Conservation (phyloP, 805 yeast species). For the Yamadazyma olivae region DNA sequence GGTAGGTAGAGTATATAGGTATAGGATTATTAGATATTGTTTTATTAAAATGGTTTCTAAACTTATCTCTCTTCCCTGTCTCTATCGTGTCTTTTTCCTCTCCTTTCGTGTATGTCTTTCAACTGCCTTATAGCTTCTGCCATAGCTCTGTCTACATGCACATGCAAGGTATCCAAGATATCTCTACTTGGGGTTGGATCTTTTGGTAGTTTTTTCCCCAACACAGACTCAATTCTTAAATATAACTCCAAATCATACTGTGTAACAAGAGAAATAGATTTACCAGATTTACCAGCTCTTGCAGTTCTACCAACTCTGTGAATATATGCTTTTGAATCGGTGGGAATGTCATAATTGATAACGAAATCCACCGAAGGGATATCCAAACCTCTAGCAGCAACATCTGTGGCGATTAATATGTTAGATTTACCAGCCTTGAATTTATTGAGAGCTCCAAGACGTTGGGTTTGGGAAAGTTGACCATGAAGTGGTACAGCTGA, state of each 20-base stretch:
- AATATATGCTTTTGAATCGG: conserved; percentile 79
- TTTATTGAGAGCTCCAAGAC: conserved; percentile 77
- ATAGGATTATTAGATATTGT: background rate
- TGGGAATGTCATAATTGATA: conserved; percentile 75
- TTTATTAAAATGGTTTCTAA: background rate
- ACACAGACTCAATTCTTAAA: conserved; percentile 82
- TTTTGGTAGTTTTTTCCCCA: conserved; percentile 79
- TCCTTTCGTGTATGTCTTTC: conserved; percentile 57
- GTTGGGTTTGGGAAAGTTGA: conserved; percentile 78
- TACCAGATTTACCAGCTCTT: conserved; percentile 88
- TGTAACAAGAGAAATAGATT: conserved; percentile 82
- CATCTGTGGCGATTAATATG: conserved; percentile 78
- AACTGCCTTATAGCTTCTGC: conserved; percentile 84
- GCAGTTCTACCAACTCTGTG: conserved; percentile 96
- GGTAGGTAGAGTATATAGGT: background rate
- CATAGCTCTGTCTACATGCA: conserved; percentile 86
- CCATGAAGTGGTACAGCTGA: conserved; percentile 93
- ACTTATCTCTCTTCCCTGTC: conserved; percentile 18
- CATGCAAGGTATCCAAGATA: conserved; percentile 72
- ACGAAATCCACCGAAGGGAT: conserved; percentile 79
- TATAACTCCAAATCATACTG: conserved; percentile 92
- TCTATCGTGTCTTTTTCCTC: conserved; percentile 21
- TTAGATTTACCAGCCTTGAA: conserved; percentile 70
- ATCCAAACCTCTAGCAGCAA: conserved; percentile 88
- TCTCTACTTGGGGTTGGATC: conserved; percentile 73